Conservation (phyloP, 768 basidiomycete genomes). For the Lactarius evosmus region DNA sequence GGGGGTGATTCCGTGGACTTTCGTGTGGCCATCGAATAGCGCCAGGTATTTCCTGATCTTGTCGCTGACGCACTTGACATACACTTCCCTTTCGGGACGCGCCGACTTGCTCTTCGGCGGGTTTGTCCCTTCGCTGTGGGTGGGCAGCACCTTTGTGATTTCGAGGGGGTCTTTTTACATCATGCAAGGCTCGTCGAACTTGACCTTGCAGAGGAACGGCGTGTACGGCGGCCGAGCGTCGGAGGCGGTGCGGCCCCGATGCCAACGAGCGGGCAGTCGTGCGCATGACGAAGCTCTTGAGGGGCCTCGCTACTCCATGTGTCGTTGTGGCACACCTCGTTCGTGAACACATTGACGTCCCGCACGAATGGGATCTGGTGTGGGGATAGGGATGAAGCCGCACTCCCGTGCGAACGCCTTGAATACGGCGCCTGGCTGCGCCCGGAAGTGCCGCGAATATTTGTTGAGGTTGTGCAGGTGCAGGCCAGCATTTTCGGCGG, state of each 20-base stretch:
- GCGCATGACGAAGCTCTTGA: too few relatives aligned
- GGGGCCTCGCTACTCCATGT: conserved; percentile 80
- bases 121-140: conserved; percentile 35
- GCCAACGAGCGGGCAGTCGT: conserved; percentile 55
- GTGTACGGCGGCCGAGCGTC: conserved; percentile 71
- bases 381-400: conserved; percentile 81
- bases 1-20: conserved; percentile 85
- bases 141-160: conserved; percentile 75
- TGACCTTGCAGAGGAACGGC: conserved; percentile 98
- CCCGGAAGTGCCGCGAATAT: conserved; percentile 61
- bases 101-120: conserved; percentile 67
- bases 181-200: conserved; percentile 98
- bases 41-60: conserved; percentile 62
- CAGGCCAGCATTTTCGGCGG: conserved; percentile 79
- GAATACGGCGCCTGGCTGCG: conserved; percentile 62
- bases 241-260: too few relatives aligned
- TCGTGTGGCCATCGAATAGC: conserved; percentile 59
- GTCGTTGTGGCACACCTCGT: conserved; percentile 59
- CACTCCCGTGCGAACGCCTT: conserved; percentile 81
- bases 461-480: conserved; percentile 90
- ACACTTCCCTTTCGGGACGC: conserved; percentile 72
- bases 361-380: conserved; percentile 56
- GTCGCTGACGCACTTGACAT: conserved; percentile 77
- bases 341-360: conserved; percentile 71
- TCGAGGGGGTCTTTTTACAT: conserved; percentile 99